Evolutionary conservation across 345 rosid species (phyloP), one percentile per base, ranked within the genome.

Genomic region (Arabidopsis arenosa): DNA sequence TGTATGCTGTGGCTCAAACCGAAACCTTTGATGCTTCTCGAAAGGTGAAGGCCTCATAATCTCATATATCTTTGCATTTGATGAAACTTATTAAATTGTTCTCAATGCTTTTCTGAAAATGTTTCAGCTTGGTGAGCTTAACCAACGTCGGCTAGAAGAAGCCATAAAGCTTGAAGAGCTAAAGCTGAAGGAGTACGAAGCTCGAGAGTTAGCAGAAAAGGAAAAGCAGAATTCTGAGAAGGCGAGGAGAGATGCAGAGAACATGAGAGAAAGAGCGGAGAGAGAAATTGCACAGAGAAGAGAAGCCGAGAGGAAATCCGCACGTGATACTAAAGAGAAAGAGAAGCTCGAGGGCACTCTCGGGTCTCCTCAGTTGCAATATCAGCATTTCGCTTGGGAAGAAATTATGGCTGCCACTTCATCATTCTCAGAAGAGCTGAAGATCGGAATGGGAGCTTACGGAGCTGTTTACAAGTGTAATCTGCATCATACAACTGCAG

Each of bases 11-110:
- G 32, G 97, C 98, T 69, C 96, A 86, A 73, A 87, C 80, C 51
- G 97, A 93, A 84, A 84, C 91, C 41, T 76, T 76, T 52, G 93
- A 91, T 79, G 93, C 96, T 76, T 88, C 97, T 41, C 82, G 85
- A 47, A 88, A 88, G 98, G 98, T 93, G 65, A 63, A 63, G 83
- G 23, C 32, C 13, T 35, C 59, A 75, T 57, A 39, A 32, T 63
- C 60, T 64, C 39, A 33, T 9, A 5, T 52, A 71, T 18, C 2
- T 30, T 40, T 59, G 14, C 5, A 36, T 66, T 66, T 71, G 62
- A 44, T 47, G 44, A 60, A 41, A 58, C 47, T 17, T 56, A n/a
- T 74, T 33, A 44, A 17, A 36, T 57, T 59, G 44, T 66, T 44
- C 51, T 66, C 64, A 70, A 7, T 66, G 40, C 4, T 15, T 41